Base-by-base conservation (phyloP, 106 monocot species). In the Iris macrosiphon region DNA sequence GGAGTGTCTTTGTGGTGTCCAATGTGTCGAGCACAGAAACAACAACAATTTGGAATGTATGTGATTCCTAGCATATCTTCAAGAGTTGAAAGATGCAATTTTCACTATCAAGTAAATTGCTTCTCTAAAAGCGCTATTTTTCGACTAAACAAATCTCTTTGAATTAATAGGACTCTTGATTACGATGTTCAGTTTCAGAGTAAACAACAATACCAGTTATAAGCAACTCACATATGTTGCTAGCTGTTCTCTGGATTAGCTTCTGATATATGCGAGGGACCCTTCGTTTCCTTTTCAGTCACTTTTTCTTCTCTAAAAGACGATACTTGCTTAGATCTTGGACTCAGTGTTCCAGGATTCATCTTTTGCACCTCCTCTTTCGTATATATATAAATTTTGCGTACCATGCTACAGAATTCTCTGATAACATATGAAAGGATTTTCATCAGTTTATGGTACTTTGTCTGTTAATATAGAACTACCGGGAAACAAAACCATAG, bases 331-430 rank as follows among this genome's bases (percentile, higher is more conserved):
- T 64, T 71, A 14, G 34, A 46, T 47, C 52, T 61, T 7, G 54
- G 33, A 48, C 47, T 67, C 31, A 74, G 30, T 8, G 72, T 57
- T 16, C 65, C 68, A 15, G 72, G 68, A 46, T 85, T 85, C 75
- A 85, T 79, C 61, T 57, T 75, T 45, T 79, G 79, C 12, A 85
- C 85, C 56, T 85, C 79, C 54, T 79, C 85, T 18, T 59, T 43
- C 5, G 85, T 79, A 40, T 72, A 79, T 25, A 85, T 85, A 64
- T 61, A 76, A 29, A 85, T 85, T 44, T 85, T 85, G 28, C 66
- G 75, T 54, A 80, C 85, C 79, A 85, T 80, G 44, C 50, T 63
- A 23, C 79, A 79, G 52, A 85, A 85, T 37, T 85, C 85, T 43
- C 85, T 85, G 75, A 23, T 21, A 35, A 64, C 22, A 32, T 15